phyloP scores from a whole-genome alignment of 2,329 filamentous ascomycete species.

The Cytospora mali region DNA sequence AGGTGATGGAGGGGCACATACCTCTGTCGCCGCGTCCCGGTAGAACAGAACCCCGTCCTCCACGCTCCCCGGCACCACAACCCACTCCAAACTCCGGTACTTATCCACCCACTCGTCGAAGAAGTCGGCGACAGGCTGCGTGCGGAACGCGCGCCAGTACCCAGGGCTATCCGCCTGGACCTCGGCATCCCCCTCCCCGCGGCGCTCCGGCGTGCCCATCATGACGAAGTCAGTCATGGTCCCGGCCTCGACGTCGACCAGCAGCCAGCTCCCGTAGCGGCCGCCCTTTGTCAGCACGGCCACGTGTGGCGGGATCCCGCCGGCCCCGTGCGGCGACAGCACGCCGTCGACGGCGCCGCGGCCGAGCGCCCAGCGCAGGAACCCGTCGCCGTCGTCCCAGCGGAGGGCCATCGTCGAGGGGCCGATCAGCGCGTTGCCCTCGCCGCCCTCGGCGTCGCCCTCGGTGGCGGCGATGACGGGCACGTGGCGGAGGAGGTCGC shows the following conservation, averaged over 20 bases:
- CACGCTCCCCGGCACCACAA: neutral
- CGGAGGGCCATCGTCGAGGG: neutral
- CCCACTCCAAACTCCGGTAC: neutral
- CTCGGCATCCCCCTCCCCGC: neutral
- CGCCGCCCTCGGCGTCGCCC: neutral
- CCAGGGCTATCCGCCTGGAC: neutral
- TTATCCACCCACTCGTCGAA: neutral
- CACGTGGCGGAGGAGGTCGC: neutral
- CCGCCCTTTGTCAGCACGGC: neutral
- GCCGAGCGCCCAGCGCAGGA: neutral
- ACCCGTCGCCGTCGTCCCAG: neutral
- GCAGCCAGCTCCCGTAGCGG: neutral
- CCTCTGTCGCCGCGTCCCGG: neutral
- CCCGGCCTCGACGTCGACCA: slow-evolving; percentile 16
- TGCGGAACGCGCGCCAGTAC: neutral
- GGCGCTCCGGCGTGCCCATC: neutral
- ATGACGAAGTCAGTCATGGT: neutral
- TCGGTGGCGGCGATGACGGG: slow-evolving; percentile 5
- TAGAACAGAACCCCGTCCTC: neutral
- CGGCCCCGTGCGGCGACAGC: neutral
- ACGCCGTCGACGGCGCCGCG: neutral
- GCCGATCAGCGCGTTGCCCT: neutral
- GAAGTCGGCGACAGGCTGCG: neutral
- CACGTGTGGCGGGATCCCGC: neutral
- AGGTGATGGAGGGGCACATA: neutral